Conservation (phyloP, 352 stramenopile species). For the Globisporangium canariense region DNA sequence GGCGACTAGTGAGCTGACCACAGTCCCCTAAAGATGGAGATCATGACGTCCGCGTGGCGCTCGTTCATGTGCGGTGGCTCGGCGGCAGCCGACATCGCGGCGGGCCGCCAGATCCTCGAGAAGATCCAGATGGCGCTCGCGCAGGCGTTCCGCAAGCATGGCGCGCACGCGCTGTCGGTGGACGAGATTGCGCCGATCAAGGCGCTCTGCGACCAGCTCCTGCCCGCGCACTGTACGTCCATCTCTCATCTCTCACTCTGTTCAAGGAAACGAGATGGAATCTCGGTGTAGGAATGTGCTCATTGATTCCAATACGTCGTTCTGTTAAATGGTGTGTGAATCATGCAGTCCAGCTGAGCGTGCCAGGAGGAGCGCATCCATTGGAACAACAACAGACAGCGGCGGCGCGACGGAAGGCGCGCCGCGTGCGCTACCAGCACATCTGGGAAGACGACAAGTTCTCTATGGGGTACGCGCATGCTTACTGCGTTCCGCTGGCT, state of each 20-base stretch:
- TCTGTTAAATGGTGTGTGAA: conserved; percentile 5
- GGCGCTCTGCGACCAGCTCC: conserved; percentile 63
- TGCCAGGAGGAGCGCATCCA: conserved; percentile 24
- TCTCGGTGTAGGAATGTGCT: background rate
- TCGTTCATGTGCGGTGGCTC: conserved; percentile 22
- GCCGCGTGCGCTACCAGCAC: conserved; percentile 65
- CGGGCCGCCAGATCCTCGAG: conserved; percentile 40
- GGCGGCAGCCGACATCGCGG: conserved; percentile 19
- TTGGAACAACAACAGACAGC: conserved; percentile 1
- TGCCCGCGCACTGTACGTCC: conserved; percentile 57
- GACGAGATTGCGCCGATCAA: conserved; percentile 68
- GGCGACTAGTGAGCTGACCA: conserved; percentile 3
- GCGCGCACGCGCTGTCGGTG: conserved; percentile 35
- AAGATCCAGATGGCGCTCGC: conserved; percentile 47
- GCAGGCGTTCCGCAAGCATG: conserved; percentile 33
- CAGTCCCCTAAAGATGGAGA: conserved; percentile 28
- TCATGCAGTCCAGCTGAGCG: conserved; percentile 47
- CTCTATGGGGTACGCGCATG: conserved; percentile 58
- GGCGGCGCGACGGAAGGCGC: conserved; percentile 8
- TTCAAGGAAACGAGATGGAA: background rate
- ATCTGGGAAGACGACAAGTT: conserved; percentile 80
- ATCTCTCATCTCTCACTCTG: background rate
- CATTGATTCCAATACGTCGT: background rate
- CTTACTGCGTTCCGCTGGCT: background rate
- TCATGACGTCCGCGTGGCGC: conserved; percentile 45